Evolutionary conservation across 768 basidiomycete species (phyloP).

Genomic region (Panaeolus cyanescens): DNA sequence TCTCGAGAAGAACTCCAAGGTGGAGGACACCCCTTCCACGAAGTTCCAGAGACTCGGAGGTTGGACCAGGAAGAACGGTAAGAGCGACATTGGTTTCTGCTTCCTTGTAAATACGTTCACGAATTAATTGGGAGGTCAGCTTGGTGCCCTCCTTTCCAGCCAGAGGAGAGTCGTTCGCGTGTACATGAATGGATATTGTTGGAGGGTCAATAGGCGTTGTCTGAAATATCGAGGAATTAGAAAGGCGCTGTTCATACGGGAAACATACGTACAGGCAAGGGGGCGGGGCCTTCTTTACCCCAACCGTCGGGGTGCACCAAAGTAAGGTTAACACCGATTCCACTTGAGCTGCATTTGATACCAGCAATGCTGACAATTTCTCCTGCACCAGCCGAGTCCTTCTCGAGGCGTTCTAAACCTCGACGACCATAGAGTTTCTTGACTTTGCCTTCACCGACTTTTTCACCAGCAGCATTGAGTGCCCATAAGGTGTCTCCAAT

Average conservation of each 20-base stretch:
- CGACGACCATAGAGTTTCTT: slow-evolving; percentile 43
- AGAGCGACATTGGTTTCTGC: slow-evolving; percentile 54
- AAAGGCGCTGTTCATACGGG: not conserved
- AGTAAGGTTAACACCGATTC: slow-evolving; percentile 47
- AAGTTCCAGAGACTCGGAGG: slow-evolving; percentile 50
- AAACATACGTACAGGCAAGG: slow-evolving; percentile 34
- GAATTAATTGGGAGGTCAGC: slow-evolving; percentile 50
- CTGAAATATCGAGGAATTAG: slow-evolving; percentile 16
- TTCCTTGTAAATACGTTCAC: slow-evolving; percentile 50
- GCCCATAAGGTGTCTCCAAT: slow-evolving; percentile 42
- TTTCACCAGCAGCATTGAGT: slow-evolving; percentile 41
- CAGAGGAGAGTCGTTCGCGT: slow-evolving; percentile 50
- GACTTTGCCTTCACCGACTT: slow-evolving; percentile 51
- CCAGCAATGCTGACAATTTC: slow-evolving; percentile 53
- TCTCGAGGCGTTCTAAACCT: slow-evolving; percentile 45
- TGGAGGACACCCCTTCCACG: slow-evolving; percentile 51
- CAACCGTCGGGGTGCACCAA: slow-evolving; percentile 46
- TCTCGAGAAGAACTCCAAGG: slow-evolving; percentile 53
- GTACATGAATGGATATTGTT: slow-evolving; percentile 48
- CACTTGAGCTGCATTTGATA: slow-evolving; percentile 33
- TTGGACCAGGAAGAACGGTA: slow-evolving; percentile 49
- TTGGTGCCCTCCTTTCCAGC: slow-evolving; percentile 48
- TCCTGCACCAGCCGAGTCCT: slow-evolving; percentile 44
- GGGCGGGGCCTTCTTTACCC: slow-evolving; percentile 39
- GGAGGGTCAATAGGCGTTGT: slow-evolving; percentile 54